Base-by-base conservation (phyloP, 345 rosid genomes). In the Arabis alpina region DNA sequence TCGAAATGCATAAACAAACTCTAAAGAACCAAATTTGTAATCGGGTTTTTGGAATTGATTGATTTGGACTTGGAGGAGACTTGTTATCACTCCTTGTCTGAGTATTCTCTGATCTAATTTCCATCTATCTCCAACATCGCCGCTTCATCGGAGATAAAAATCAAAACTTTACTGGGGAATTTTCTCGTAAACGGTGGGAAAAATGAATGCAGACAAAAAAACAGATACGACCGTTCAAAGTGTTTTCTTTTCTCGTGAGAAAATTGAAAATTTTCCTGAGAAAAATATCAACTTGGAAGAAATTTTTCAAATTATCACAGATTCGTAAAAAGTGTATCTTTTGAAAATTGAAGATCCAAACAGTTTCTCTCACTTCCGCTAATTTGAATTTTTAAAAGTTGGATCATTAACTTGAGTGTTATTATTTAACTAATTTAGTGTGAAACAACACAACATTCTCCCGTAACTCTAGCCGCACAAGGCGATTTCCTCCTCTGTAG, bases 1-100 rank as follows among this genome's bases (percentile, higher is more conserved):
- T 54, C 83, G 90, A 79, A 80, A 93, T 85, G 75, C 81, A 82
- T 8, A 86, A 84, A 56, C 97, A 93, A 30, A 87, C 80, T 73
- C 97, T 80, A 10, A 88, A 63, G 64, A 93, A 90, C 91, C 92
- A 88, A 37, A 87, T 86, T 81, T 85, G 86, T 43, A 83, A 74
- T 24, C 98, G 76, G 50, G 84, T 82, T 77, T 85, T 77, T 23
- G 83, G 87, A 54, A 86, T 68, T 78, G 73, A 28, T 28, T 28
- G 30, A 76, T 54, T 77, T 51, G 61, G 81, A 67, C 66, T 71
- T 51, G 61, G 81, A 44, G 61, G 81, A 44, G 77, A n/a, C 59
- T 56, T 64, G 19, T 85, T 76, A 44, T 83, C 85, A 63, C 80
- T 78, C 80, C 92, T 84, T 60, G 71, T 71, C 40, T 65, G 87